These are phyloP conservation scores for Cucurbita maxima DNA, from an alignment of 306 rosid genomes.

Conservation along the genomic window DNA sequence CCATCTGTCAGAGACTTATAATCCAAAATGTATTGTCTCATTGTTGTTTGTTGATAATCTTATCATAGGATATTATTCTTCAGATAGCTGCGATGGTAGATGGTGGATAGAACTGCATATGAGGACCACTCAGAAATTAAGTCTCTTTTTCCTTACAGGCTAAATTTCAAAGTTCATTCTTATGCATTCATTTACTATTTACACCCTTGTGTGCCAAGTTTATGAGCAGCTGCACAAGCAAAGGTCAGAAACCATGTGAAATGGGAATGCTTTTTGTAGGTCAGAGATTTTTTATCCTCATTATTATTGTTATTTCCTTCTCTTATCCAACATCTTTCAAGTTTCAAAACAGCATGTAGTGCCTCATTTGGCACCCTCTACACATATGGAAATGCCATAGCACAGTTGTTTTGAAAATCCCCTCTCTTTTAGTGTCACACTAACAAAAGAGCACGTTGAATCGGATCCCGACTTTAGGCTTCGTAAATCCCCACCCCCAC, in stretches of 20 bases:
- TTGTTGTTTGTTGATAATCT: background rate
- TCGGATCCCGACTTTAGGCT: background rate
- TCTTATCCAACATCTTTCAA: background rate
- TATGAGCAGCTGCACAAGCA: background rate
- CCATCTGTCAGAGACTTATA: conserved; percentile 1
- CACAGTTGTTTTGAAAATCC: background rate
- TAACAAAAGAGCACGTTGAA: background rate
- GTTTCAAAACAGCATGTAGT: conserved; percentile 1
- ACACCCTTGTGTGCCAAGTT: background rate
- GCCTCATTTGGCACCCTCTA: background rate
- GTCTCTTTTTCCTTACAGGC: background rate
- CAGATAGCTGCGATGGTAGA: conserved; percentile 2
- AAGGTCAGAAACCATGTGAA: conserved; percentile 3
- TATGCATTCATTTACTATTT: background rate
- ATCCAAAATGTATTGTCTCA: conserved; percentile 3
- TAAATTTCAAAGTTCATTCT: background rate
- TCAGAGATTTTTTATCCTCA: background rate
- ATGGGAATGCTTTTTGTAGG: background rate
- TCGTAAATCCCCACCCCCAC: background rate
- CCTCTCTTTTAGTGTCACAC: background rate
- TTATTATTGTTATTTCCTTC: background rate
- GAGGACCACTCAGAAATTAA: conserved; percentile 6
- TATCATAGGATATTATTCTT: conserved; percentile 3
- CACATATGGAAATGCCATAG: background rate
- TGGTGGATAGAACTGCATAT: conserved; percentile 3